Conservation (phyloP, 108 stramenopile species). For the Parietichytrium sp. region DNA sequence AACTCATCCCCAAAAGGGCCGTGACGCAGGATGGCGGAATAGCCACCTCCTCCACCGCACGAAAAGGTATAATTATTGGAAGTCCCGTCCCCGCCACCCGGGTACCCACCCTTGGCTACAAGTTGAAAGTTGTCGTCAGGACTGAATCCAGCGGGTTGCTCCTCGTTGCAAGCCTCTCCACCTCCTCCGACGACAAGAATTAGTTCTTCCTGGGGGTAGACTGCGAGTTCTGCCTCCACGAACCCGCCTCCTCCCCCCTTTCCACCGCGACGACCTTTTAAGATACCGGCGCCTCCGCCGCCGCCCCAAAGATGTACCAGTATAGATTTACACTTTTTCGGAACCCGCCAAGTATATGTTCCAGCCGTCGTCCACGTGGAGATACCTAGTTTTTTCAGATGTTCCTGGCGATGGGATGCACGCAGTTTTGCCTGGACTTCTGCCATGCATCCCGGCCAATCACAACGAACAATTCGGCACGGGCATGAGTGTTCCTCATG, state of each 20-base stretch:
- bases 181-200: constrained; percentile 59
- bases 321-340: background rate
- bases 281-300: constrained; percentile 56
- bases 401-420: constrained; percentile 41
- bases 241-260: constrained; percentile 62
- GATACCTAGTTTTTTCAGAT: background rate
- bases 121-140: constrained; percentile 48
- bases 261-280: constrained; percentile 53
- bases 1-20: constrained; percentile 26
- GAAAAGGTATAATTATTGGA: constrained; percentile 58
- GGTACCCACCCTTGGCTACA: constrained; percentile 55
- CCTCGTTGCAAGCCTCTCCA: constrained; percentile 53
- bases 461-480: constrained; percentile 52
- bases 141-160: constrained; percentile 37
- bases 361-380: constrained; percentile 34
- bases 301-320: constrained; percentile 61
- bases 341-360: constrained; percentile 46
- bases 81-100: constrained; percentile 59
- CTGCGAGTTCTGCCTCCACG: constrained; percentile 53
- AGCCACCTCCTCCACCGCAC: constrained; percentile 61
- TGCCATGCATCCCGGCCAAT: constrained; percentile 54
- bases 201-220: constrained; percentile 44
- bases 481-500: constrained; percentile 61
- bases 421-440: constrained; percentile 58
- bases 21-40: constrained; percentile 43